Evolutionary conservation across 352 stramenopile species (phyloP), one percentile per base, ranked within the genome.

Genomic region (Nothophytophthora sp.): DNA sequence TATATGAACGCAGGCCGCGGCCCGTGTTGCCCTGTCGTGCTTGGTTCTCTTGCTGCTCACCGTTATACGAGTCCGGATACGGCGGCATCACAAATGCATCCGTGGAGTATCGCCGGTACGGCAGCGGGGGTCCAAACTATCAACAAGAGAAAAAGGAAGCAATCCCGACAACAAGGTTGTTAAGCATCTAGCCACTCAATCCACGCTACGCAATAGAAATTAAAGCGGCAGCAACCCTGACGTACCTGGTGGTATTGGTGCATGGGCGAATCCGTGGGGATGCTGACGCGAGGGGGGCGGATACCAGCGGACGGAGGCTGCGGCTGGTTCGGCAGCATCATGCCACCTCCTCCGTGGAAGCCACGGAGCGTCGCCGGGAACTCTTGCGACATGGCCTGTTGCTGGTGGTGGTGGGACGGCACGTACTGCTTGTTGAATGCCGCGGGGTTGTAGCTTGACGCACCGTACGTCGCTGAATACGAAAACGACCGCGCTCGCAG

Each of bases 401-500:
- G 54, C 19, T 80, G 80, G 29, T 86, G 76, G 23, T 56, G 55
- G 39, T 55, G 46, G 24, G 54, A 55, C 1, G 66, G 55, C 0
- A 55, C 48, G 42, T 81, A 89, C 45, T 80, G 67, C 48, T 80
- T 80, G 39, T 58, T 67, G 40, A 68, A 83, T 9, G 64, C 35
- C n/a, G 3, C 48, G 3, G 63, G 64, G 22, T 73, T 81, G 44
- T 76, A 88, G 25, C 67, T 73, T 0, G 77, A 70, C 2, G 64
- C 51, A 1, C 76, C 75, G 39, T 90, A 90, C 13, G 55, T 63
- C 24, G 73, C 62, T 2, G 81, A 90, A 48, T 89, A 88, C 47
- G 81, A 92, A 33, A 92, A 92, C 27, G 81, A 92, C 12, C 80
- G 73, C 3, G 79, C 81, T 24, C 81, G 81, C n/a, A 89, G 42